Evolutionary conservation across 768 basidiomycete species (phyloP).

Genomic region (Naganishia friedmannii): DNA sequence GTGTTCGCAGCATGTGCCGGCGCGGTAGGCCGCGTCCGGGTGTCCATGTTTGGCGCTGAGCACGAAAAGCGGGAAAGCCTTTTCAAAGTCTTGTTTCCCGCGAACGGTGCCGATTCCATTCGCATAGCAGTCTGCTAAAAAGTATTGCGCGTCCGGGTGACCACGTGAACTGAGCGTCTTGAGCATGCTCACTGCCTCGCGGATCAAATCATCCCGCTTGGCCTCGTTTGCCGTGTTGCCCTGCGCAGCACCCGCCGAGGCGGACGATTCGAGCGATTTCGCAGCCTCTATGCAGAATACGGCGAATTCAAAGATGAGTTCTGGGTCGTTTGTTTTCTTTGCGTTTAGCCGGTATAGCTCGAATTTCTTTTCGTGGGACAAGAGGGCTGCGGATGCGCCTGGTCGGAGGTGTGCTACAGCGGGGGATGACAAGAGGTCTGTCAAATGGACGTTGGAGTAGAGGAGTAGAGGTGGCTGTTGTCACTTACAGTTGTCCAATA

Average conservation of each 20-base stretch:
- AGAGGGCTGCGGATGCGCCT: constrained; percentile 84
- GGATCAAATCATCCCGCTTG: constrained; percentile 69
- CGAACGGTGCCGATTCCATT: constrained; percentile 95
- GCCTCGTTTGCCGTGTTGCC: constrained; percentile 37
- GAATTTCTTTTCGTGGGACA: constrained; percentile 91
- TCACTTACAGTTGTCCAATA: constrained; percentile 50
- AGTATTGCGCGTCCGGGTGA: constrained; percentile 91
- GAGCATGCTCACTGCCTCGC: constrained; percentile 80
- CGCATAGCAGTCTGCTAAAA: constrained; percentile 95
- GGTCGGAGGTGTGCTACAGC: constrained; percentile 72
- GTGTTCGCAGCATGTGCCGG: constrained; percentile 97
- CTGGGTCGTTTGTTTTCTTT: constrained; percentile 96
- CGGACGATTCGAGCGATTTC: constrained; percentile 77
- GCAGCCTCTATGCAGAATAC: constrained; percentile 98
- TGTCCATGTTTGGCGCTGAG: constrained; percentile 96
- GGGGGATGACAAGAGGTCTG: too few species aligned
- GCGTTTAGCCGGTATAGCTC: constrained; percentile 97
- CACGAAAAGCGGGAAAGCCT: constrained; percentile 91
- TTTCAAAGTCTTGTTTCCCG: constrained; percentile 90
- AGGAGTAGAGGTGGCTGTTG: too few species aligned
- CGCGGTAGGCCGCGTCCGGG: constrained; percentile 89
- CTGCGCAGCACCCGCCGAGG: constrained; percentile 58
- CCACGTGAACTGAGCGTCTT: constrained; percentile 91
- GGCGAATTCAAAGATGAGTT: constrained; percentile 95
- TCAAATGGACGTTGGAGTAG: too few species aligned